Conservation (phyloP, 345 rosid species). For the Stellera chamaejasme region DNA sequence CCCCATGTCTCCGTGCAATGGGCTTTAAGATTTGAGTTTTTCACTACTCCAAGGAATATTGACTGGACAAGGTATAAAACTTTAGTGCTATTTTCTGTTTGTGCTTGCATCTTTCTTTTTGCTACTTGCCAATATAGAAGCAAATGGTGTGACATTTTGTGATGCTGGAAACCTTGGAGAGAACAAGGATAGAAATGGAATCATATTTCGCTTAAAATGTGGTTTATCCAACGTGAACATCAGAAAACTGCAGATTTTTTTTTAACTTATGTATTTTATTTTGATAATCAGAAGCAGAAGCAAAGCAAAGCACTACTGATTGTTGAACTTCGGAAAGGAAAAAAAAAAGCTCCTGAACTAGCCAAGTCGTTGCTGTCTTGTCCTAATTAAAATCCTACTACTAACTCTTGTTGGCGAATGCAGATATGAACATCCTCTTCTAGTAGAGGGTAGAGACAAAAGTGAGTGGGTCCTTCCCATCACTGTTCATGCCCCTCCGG, state of each 20-base stretch:
- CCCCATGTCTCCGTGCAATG: constrained; percentile 74
- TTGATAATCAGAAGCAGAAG: not conserved
- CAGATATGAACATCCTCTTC: constrained; percentile 92
- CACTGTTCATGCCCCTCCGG: constrained; percentile 82
- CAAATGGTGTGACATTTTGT: not conserved
- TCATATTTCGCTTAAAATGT: no score
- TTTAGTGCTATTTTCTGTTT: not conserved
- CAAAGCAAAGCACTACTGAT: no score
- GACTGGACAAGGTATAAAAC: constrained; percentile 66
- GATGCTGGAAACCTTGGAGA: no score
- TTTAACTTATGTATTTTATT: no score
- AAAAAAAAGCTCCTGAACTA: no score
- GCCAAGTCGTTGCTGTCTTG: not conserved
- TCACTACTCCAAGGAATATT: constrained; percentile 67
- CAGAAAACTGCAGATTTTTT: no score
- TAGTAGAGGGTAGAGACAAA: constrained; percentile 71
- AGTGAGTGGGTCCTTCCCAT: constrained; percentile 95
- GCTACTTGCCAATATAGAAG: not conserved
- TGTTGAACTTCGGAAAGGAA: not conserved
- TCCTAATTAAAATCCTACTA: no score
- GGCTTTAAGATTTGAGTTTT: constrained; percentile 90
- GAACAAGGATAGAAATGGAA: no score
- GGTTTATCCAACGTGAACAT: no score
- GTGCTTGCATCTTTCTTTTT: not conserved
- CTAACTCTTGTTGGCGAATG: constrained; percentile 5